phyloP scores from a whole-genome alignment of 169 alveolate genomes.

The Cryptosporidium ubiquitum region DNA sequence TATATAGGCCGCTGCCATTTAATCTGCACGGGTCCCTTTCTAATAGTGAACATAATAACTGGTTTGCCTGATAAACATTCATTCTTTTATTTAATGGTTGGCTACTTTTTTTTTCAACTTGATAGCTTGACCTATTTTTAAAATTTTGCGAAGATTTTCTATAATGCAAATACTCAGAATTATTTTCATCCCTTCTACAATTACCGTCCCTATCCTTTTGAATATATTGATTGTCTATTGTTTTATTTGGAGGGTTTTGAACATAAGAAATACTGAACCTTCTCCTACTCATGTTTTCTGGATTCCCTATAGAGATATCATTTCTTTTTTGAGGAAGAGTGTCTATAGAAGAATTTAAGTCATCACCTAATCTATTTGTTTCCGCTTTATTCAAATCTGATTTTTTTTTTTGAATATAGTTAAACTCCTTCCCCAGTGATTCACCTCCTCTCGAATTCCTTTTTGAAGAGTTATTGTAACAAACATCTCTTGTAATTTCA shows the following conservation, averaged over 20 bases:
- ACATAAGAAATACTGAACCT: conserved; percentile 70
- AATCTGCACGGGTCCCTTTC: conserved; percentile 65
- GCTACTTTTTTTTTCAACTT: background rate
- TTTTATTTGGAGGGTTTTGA: conserved; percentile 9
- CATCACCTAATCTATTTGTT: conserved; percentile 1
- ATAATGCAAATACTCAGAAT: conserved; percentile 1
- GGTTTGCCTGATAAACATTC: conserved; percentile 69
- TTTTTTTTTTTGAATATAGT: conserved; percentile 28
- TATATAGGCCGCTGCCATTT: conserved; percentile 63
- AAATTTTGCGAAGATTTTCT: conserved; percentile 2
- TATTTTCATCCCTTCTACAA: background rate
- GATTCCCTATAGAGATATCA: background rate
- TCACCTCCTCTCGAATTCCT: conserved; percentile 19
- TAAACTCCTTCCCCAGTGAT: conserved; percentile 43
- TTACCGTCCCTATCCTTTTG: background rate
- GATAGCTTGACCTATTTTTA: conserved; percentile 1
- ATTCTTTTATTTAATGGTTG: conserved; percentile 32
- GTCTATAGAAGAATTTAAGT: background rate
- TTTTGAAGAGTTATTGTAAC: conserved; percentile 13
- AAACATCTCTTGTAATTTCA: conserved; percentile 68
- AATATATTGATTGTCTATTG: background rate
- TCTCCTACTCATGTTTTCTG: conserved; percentile 40
- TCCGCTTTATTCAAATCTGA: background rate
- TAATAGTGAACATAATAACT: conserved; percentile 44
- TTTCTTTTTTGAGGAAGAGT: background rate